Evolutionary conservation across 441 rosid genomes (phyloP).

Genomic region (Pelargonium cotyledonis): DNA sequence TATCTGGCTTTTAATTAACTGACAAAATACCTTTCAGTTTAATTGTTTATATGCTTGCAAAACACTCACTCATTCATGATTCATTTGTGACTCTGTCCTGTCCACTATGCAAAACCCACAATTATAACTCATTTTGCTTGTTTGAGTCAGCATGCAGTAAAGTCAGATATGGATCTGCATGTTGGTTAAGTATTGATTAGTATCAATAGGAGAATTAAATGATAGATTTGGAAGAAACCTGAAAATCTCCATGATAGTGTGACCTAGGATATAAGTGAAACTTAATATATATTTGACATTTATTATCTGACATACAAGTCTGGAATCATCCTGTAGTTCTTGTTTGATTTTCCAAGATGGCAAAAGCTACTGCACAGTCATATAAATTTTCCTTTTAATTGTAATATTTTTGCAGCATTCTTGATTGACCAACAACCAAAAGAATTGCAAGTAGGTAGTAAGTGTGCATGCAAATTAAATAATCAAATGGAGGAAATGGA

Average conservation of each 20-base stretch:
- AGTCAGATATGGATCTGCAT: no score
- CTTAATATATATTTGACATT: no score
- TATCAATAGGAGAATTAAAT: no score
- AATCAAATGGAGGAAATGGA: conserved; percentile 15
- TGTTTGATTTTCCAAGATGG: background rate
- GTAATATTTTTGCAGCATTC: background rate
- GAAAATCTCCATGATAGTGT: no score
- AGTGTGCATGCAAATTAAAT: background rate
- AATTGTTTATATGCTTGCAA: background rate
- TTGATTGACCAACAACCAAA: conserved; percentile 5
- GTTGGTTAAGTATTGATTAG: no score
- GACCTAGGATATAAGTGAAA: no score
- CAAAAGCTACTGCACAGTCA: conserved; percentile 19
- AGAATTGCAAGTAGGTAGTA: background rate
- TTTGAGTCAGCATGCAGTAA: no score
- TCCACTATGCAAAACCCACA: background rate
- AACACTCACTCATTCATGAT: background rate
- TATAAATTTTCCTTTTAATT: background rate
- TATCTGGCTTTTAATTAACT: background rate
- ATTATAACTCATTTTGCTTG: background rate
- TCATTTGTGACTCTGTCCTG: background rate
- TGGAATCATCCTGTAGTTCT: background rate
- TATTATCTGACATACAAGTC: background rate
- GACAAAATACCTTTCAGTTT: background rate
- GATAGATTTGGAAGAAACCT: no score